phyloP scores from a whole-genome alignment of 306 rosid genomes.

The Castanea sativa region DNA sequence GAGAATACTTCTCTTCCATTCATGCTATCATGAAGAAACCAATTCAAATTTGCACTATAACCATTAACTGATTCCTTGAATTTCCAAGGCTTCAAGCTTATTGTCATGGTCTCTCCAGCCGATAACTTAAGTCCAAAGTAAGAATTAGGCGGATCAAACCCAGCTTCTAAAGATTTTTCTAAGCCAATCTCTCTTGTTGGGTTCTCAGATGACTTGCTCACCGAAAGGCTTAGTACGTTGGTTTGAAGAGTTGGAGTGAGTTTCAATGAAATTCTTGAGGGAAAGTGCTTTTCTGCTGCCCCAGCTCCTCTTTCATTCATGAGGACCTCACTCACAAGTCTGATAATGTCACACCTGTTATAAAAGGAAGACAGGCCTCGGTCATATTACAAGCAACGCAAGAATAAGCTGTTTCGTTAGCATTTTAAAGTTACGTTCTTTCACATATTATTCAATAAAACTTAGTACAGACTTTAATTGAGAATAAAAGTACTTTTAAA shows the following conservation, averaged over 20 bases:
- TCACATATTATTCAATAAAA: too few species aligned
- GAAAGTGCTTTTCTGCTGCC: constrained; percentile 71
- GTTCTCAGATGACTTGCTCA: constrained; percentile 80
- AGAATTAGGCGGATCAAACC: constrained; percentile 61
- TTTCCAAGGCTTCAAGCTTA: constrained; percentile 83
- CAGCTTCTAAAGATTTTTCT: constrained; percentile 69
- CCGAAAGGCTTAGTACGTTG: constrained; percentile 63
- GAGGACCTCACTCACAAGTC: constrained; percentile 65
- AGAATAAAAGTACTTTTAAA: too few species aligned
- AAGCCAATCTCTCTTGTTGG: constrained; percentile 57
- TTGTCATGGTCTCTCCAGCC: constrained; percentile 57
- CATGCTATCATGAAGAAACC: constrained; percentile 76
- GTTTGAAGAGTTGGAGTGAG: constrained; percentile 69
- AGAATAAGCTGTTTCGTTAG: too few species aligned
- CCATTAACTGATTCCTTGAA: constrained; percentile 41
- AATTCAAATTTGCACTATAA: constrained; percentile 64
- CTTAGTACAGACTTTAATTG: too few species aligned
- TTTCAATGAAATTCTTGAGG: constrained; percentile 73
- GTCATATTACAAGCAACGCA: not conserved
- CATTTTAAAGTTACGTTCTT: too few species aligned
- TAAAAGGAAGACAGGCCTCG: not conserved
- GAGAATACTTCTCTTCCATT: constrained; percentile 76
- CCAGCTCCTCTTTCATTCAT: constrained; percentile 73
- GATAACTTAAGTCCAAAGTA: constrained; percentile 54
- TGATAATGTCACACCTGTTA: constrained; percentile 58